Conservation (phyloP, 1,139 yeast species). For the Protomyces gravidus region DNA sequence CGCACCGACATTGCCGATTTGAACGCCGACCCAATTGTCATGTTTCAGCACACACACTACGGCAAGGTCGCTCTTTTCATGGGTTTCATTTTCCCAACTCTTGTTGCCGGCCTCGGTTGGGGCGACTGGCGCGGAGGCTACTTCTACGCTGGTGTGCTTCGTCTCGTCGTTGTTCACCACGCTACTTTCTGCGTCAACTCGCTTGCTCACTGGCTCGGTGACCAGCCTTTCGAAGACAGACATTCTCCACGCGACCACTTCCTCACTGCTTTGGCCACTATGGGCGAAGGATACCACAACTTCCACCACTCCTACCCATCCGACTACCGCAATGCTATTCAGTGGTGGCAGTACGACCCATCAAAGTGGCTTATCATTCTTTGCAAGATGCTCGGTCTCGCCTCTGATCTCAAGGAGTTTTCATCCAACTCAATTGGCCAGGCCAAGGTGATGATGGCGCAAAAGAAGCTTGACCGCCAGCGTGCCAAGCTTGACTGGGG, state of each 20-base stretch:
- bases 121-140: conserved; percentile 92
- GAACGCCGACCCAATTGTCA: conserved; percentile 82
- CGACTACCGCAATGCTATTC: conserved; percentile 95
- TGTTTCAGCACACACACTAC: conserved; percentile 91
- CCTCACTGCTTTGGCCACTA: conserved; percentile 87
- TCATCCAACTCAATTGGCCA: conserved; percentile 95
- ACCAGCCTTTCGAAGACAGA: conserved; percentile 90
- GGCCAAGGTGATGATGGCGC: conserved; percentile 92
- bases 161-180: conserved; percentile 84
- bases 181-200: conserved; percentile 98
- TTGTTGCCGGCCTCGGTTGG: conserved; percentile 75
- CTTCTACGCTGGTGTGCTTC: conserved; percentile 81
- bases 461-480: conserved; percentile 84
- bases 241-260: conserved; percentile 97
- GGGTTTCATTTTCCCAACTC: conserved; percentile 69
- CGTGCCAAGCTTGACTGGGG: conserved; percentile 88
- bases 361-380: conserved; percentile 75
- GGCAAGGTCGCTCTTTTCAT: conserved; percentile 59
- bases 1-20: conserved; percentile 94
- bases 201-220: conserved; percentile 96
- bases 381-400: conserved; percentile 73
- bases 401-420: conserved; percentile 86
- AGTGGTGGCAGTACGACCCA: conserved; percentile 99
- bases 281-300: conserved; percentile 98
- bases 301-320: conserved; percentile 99